Evolutionary conservation across 129 eudicot species (phyloP).

Genomic region (Sambucus nigra): DNA sequence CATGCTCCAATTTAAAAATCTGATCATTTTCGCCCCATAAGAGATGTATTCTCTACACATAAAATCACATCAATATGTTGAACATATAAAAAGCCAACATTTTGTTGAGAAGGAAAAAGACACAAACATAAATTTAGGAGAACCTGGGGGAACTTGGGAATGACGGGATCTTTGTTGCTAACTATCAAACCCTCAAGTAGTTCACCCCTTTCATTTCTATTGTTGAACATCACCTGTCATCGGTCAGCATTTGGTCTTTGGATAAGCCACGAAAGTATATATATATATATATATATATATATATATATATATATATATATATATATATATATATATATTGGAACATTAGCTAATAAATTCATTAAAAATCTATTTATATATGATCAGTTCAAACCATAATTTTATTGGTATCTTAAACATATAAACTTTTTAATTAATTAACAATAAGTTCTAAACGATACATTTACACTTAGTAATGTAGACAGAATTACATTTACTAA

Average conservation of each 20-base stretch:
- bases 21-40: conserved; percentile 94
- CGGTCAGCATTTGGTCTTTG: background rate
- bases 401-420: no score
- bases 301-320: no score
- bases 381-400: no score
- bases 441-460: no score
- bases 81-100: background rate
- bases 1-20: conserved; percentile 62
- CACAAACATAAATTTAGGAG: background rate
- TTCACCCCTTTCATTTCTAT: conserved; percentile 83
- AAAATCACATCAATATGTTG: background rate
- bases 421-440: no score
- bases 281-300: no score
- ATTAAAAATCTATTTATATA: no score
- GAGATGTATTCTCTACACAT: conserved; percentile 68
- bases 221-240: conserved; percentile 76
- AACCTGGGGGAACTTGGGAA: conserved; percentile 60
- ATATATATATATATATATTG: no score
- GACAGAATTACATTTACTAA: no score
- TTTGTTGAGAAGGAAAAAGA: background rate
- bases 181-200: conserved; percentile 67
- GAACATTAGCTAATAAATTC: no score
- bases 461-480: no score
- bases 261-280: background rate
- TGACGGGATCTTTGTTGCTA: conserved; percentile 53